phyloP scores from a whole-genome alignment of 495 filamentous ascomycete species.

The Aspergillus kassunensis region DNA sequence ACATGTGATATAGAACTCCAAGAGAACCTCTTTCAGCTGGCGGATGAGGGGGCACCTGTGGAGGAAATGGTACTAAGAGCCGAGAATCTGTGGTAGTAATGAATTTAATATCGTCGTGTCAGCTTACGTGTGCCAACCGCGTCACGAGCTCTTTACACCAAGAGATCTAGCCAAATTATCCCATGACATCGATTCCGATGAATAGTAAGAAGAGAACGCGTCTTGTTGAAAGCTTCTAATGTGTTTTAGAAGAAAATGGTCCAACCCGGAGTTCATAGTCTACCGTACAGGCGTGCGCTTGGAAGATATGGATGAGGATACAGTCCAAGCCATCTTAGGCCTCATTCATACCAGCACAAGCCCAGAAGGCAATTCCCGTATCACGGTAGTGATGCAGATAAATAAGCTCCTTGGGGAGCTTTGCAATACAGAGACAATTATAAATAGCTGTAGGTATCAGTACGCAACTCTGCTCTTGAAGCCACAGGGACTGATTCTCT shows the following conservation, averaged over 20 bases:
- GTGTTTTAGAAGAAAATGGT: slow-evolving; percentile 42
- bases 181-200: slow-evolving; percentile 62
- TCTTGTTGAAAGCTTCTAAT: no score
- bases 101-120: not conserved
- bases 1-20: not conserved
- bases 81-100: no score
- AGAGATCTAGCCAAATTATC: slow-evolving; percentile 42
- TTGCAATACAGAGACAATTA: slow-evolving; percentile 52
- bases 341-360: slow-evolving; percentile 56
- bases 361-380: slow-evolving; percentile 64
- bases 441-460: slow-evolving; percentile 65
- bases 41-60: not conserved
- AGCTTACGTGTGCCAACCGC: not conserved
- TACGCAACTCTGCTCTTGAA: no score
- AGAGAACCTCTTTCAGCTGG: not conserved
- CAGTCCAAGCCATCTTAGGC: slow-evolving; percentile 45
- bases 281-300: slow-evolving; percentile 59
- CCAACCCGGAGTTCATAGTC: slow-evolving; percentile 67
- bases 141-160: slow-evolving; percentile 41
- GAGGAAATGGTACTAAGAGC: not conserved
- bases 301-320: slow-evolving; percentile 45
- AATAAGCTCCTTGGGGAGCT: slow-evolving; percentile 75
- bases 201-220: slow-evolving; percentile 75
- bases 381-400: slow-evolving; percentile 63
- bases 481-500: no score